Conservation (phyloP, 2,329 filamentous ascomycete genomes). For the Madurella mycetomatis region DNA sequence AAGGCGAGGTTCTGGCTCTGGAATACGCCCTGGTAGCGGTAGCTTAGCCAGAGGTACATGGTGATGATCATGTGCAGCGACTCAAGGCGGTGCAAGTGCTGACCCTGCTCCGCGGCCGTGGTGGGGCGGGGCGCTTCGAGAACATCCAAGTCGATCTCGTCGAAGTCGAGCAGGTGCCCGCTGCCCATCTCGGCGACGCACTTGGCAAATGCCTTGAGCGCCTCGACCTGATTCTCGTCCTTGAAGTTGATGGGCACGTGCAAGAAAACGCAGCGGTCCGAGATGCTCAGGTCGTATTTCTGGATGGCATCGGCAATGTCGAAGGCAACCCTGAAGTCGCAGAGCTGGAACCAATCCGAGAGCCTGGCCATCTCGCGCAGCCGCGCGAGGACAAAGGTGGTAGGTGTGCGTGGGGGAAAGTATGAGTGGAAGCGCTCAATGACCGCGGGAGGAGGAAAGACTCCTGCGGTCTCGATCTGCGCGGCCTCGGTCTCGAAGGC, state of each 20-base stretch:
- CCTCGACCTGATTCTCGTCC: slow-evolving; percentile 41
- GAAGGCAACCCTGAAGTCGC: slow-evolving; percentile 57
- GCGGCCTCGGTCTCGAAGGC: slow-evolving; percentile 62
- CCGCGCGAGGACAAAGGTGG: slow-evolving; percentile 75
- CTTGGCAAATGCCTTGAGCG: slow-evolving; percentile 61
- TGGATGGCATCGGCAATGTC: slow-evolving; percentile 72
- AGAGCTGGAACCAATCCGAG: slow-evolving; percentile 66
- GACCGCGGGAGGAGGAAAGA: slow-evolving; percentile 66
- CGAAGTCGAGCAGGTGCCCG: slow-evolving; percentile 68
- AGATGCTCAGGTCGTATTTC: slow-evolving; percentile 61
- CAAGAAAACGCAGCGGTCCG: slow-evolving; percentile 72
- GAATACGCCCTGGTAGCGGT: slow-evolving; percentile 79
- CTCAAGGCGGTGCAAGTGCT: slow-evolving; percentile 67
- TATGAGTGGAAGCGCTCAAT: slow-evolving; percentile 75
- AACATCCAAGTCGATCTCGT: slow-evolving; percentile 65
- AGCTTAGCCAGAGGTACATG: slow-evolving; percentile 89
- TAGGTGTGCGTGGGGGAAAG: slow-evolving; percentile 74
- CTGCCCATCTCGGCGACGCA: slow-evolving; percentile 64
- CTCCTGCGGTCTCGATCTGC: slow-evolving; percentile 65
- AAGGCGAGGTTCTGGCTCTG: slow-evolving; percentile 69
- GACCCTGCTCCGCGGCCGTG: slow-evolving; percentile 36
- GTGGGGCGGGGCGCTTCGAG: slow-evolving; percentile 56
- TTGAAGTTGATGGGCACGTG: slow-evolving; percentile 62
- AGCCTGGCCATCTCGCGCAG: slow-evolving; percentile 65
- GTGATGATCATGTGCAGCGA: slow-evolving; percentile 75